Base-by-base conservation (phyloP, 495 filamentous ascomycete genomes). In the Geopyxis carbonaria region DNA sequence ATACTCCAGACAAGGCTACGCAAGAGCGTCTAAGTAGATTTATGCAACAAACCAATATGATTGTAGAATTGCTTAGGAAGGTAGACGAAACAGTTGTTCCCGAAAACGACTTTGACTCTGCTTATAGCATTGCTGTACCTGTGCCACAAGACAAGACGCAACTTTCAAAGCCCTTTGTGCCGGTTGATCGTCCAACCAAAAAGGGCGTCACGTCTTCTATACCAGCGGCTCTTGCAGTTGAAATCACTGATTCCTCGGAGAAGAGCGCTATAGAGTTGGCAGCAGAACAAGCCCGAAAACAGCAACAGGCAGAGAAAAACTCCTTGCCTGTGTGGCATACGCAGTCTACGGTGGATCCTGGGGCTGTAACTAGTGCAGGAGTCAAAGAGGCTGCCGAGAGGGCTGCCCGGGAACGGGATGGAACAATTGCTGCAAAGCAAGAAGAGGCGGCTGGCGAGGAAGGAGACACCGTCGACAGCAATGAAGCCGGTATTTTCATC, bases 261-360 rank as follows among this genome's bases (percentile, higher is more conserved):
- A 78, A 76, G 40, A 76, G 67, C 27, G 80, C 83, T 22, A 75
- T 70, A 3, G 80, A 91, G 44, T 67, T 75, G 41, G 70, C 70
- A 3, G 80, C 78, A 31, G 81, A 81, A 48, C 66, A 69, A 24
- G 69, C 69, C 31, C 68, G 76, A 38, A 84, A 80, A 49, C 81
- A 80, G 38, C 69, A 71, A 34, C 57, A 87, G 43, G 76, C 79
- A 32, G 67, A 71, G 46, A 80, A 92, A 58, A 99, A 99, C 45
- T 73, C 72, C 3, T 62, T 99, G 25, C 89, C 89, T 0, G 66
- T 75, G 8, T 94, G 91, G 84, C 85, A 93, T 53, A 80, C 78
- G 2, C 73, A 81, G 32, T 84, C 76, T 31, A 93, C 87, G 1
- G 80, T 99, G 29, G 38, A 45, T 6, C 61, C 64, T 4, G 61